Evolutionary conservation across 2,329 filamentous ascomycete species (phyloP), one percentile per base, ranked within the genome.

Genomic region (Penicillium sumatraense): DNA sequence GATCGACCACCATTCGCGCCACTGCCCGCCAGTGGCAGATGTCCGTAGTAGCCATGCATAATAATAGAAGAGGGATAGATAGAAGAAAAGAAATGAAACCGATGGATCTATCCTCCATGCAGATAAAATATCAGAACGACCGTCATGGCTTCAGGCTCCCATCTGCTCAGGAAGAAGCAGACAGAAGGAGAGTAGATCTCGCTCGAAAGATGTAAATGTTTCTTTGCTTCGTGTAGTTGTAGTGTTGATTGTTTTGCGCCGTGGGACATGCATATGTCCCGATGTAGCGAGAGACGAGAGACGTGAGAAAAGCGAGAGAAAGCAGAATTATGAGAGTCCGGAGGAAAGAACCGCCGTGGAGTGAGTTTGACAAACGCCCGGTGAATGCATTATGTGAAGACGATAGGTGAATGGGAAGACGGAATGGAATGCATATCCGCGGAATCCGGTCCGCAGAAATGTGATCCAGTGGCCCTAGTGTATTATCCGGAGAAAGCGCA

Each of bases 11-110:
- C 53, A 58, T 61, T 54, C 53, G 60, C 60, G 63, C 63, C 62
- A 62, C 61, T 63, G 61, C 61, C 63, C 56, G 40, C 62, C 62
- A 65, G 63, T 59, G 60, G 62, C 62, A 65, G 61, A 59, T 57
- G 35, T 56, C 56, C 62, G 45, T 58, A 44, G 51, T 51, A 64
- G 62, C 62, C 56, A 65, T 65, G 63, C 63, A 27, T 26, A 27
- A 44, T 10, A 44, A 44, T 14, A 40, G 16, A 40, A 20, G 2
- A 3, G 13, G 18, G 18, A 40, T 9, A 40, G n/a, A n/a, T n/a
- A n/a, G n/a, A n/a, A n/a, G n/a, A n/a, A n/a, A n/a, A n/a, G n/a
- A n/a, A n/a, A n/a, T n/a, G 18, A 63, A 62, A 51, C 47, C 14
- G 8, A 23, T 31, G 21, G 16, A 46, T 59, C 58, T 64, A 61